Evolutionary conservation across 306 rosid genomes (phyloP).

Genomic region (Citrullus amarus): DNA sequence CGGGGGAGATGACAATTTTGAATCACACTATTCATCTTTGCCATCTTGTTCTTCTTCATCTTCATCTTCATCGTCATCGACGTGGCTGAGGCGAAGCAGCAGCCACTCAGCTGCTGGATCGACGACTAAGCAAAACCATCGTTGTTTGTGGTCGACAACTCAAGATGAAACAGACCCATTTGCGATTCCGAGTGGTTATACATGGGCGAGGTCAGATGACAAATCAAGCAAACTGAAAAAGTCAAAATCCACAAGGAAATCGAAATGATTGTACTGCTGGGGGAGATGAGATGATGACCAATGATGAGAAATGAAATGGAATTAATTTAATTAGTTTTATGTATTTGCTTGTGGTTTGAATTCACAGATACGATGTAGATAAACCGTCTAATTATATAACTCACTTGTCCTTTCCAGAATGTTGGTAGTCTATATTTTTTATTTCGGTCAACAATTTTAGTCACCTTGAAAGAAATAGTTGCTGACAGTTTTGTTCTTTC

Average conservation of each 20-base stretch:
- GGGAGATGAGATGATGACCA: not conserved
- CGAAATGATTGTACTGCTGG: conserved; percentile 25
- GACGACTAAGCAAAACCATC: conserved; percentile 29
- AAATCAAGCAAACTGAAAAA: conserved; percentile 50
- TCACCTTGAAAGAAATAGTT: conserved; percentile 4
- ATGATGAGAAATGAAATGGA: not conserved
- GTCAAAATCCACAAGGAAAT: conserved; percentile 55
- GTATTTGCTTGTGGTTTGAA: conserved; percentile 3
- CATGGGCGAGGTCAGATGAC: conserved; percentile 57
- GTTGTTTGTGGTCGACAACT: conserved; percentile 9
- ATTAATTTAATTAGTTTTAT: conserved; percentile 9
- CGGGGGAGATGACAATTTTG: conserved; percentile 21
- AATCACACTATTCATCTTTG: conserved; percentile 10
- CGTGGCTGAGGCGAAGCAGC: conserved; percentile 50
- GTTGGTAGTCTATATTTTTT: not conserved
- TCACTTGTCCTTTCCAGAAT: not conserved
- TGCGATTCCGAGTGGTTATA: conserved; percentile 67
- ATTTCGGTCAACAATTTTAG: not conserved
- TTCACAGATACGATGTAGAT: conserved; percentile 23
- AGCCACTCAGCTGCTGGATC: conserved; percentile 43
- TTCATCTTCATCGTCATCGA: conserved; percentile 24
- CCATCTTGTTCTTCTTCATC: conserved; percentile 10
- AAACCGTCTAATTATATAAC: conserved; percentile 13
- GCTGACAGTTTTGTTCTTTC: conserved; percentile 16
- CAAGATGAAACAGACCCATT: conserved; percentile 60